Percentiles rank a stretch among this genome's conserved stretches.
phyloP scores from a whole-genome alignment of 2,329 filamentous ascomycete species.

The Ilyonectria destructans region DNA sequence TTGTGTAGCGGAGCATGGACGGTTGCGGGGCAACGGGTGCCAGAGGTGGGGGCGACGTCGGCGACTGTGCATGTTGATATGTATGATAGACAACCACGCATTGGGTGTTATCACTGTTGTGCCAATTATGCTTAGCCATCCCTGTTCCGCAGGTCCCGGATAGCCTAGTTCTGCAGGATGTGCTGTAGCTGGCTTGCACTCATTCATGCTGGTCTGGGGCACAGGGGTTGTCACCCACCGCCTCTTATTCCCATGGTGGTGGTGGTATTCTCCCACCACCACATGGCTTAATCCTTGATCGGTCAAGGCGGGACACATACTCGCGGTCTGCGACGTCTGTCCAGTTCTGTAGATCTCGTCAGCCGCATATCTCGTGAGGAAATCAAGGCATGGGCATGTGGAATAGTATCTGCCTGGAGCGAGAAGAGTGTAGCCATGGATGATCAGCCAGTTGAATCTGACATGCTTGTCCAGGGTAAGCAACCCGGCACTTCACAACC shows the following conservation, averaged over 20 bases:
- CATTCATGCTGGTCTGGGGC: too few species aligned
- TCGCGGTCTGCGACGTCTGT: too few species aligned
- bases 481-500: background rate
- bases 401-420: background rate
- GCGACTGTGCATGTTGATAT: background rate
- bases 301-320: background rate
- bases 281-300: background rate
- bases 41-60: background rate
- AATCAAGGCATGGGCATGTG: background rate
- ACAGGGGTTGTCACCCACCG: too few species aligned
- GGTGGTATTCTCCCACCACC: too few species aligned
- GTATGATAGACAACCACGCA: too few species aligned
- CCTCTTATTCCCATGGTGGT: too few species aligned
- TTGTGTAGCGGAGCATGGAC: conserved; percentile 39
- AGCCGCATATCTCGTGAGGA: background rate
- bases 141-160: too few species aligned
- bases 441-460: background rate
- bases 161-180: too few species aligned
- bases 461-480: background rate
- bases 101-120: too few species aligned
- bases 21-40: conserved; percentile 48
- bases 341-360: background rate
- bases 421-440: background rate
- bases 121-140: too few species aligned
- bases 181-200: too few species aligned